Evolutionary conservation across 768 basidiomycete species (phyloP).

Genomic region (Crucibulum laeve): DNA sequence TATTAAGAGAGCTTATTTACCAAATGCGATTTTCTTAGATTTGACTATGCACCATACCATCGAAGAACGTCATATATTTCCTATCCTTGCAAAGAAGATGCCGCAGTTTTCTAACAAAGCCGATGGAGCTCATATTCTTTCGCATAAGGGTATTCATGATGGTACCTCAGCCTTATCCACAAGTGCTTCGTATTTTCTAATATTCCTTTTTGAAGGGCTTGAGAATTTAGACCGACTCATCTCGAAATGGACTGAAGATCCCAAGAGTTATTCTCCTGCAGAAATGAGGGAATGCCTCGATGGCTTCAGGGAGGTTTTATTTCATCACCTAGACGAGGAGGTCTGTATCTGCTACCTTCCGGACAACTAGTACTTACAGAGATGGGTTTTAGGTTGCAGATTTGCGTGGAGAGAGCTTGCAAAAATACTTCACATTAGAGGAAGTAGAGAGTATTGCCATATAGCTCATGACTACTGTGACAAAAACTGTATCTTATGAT

Average conservation of each 20-base stretch:
- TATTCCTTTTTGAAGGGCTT: slow-evolving; percentile 28
- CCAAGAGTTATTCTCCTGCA: slow-evolving; percentile 41
- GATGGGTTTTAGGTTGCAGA: slow-evolving; percentile 37
- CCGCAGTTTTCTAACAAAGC: slow-evolving; percentile 36
- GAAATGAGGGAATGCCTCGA: slow-evolving; percentile 49
- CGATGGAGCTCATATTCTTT: slow-evolving; percentile 40
- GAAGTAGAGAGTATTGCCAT: slow-evolving; percentile 27
- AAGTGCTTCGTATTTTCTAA: not conserved
- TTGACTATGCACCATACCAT: slow-evolving; percentile 53
- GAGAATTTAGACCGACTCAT: slow-evolving; percentile 36
- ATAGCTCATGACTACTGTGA: no score
- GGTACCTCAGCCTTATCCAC: slow-evolving; percentile 20
- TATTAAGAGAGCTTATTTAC: not conserved
- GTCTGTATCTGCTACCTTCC: slow-evolving; percentile 17
- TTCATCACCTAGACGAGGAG: slow-evolving; percentile 52
- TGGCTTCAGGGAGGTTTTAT: slow-evolving; percentile 42
- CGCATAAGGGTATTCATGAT: slow-evolving; percentile 51
- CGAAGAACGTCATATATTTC: slow-evolving; percentile 50
- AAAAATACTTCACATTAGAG: slow-evolving; percentile 47
- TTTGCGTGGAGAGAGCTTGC: slow-evolving; percentile 44
- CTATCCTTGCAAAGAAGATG: slow-evolving; percentile 44
- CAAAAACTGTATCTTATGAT: no score
- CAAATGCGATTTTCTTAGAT: slow-evolving; percentile 24
- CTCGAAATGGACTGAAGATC: slow-evolving; percentile 36
- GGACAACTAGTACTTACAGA: not conserved